Evolutionary conservation across 2,329 filamentous ascomycete species (phyloP), one percentile per base, ranked within the genome.

Genomic region (Ophiostoma himal-ulmi): DNA sequence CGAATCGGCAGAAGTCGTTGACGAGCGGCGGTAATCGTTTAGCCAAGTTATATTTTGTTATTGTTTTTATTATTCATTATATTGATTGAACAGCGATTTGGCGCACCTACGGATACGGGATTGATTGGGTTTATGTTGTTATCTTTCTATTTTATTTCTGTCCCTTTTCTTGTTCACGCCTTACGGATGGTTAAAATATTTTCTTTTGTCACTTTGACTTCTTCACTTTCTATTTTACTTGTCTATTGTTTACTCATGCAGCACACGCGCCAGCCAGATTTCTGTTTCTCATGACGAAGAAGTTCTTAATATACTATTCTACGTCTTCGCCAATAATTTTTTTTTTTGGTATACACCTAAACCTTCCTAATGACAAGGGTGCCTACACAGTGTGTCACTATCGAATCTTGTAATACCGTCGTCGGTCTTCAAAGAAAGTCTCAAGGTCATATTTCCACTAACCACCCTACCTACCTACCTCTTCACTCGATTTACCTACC

Each of bases 1-100:
- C 26, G 84, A 82, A 72, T 80, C 84, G 7, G 87, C 86, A 1
- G 87, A 89, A 76, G 79, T 89, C 20, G 82, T 89, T 2, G 83
- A 78, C 57, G 69, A 68, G 44, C 69, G 36, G 37, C 67, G 20
- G 57, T 71, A 67, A 48, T 37, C 22, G 8, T n/a, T 67, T 72
- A 3, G 20, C 39, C 39, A 44, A 44, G 7, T 44, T 41, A 67
- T 68, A 65, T 48, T 39, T 20, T 66, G 11, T 57, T 20, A 20
- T 60, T 36, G 17, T 20, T 36, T 14, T 54, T 41, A 54, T 26
- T 62, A 68, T 17, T 68, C 11, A 20, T 72, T 52, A 41, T 30
- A 62, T 48, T 65, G 39, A 39, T 17, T 66, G 48, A 48, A 69
- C 57, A 72, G 67, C 69, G 71, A 70, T 37, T 26, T 44, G 71